Percentiles rank a stretch among this genome's conserved stretches.
phyloP scores from a whole-genome alignment of 192 early-diverging fungal species.

The Backusella morwellensis region DNA sequence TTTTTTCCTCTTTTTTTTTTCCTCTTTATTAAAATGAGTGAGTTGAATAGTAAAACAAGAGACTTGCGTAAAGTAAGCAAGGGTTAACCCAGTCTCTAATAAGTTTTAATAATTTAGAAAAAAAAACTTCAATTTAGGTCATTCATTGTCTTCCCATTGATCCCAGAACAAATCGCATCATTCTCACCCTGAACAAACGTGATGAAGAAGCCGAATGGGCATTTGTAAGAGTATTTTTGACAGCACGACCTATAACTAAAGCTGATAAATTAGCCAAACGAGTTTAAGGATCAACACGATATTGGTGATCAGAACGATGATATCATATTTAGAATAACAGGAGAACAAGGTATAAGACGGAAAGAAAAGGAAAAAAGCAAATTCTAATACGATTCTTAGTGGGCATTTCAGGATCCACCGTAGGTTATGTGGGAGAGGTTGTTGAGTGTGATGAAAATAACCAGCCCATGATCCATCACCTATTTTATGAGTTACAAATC shows the following conservation, averaged over 20 bases:
- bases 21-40: background rate
- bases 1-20: background rate
- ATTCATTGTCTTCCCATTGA: background rate
- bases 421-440: background rate
- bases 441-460: background rate
- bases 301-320: background rate
- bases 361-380: background rate
- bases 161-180: background rate
- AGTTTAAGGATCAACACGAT: background rate
- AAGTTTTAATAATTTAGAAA: background rate
- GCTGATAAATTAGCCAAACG: background rate
- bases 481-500: background rate
- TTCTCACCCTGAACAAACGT: background rate
- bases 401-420: background rate
- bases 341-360: conserved; percentile 41
- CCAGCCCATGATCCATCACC: background rate
- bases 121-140: background rate
- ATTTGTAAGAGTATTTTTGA: background rate
- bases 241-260: no score
- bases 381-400: background rate
- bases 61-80: background rate
- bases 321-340: conserved; percentile 27
- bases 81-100: background rate
- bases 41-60: background rate
- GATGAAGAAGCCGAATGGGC: background rate